A percentile compares a stretch with the other conserved stretches of the same genome.
phyloP scores from a whole-genome alignment of 2,329 filamentous ascomycete species.

The Mariannaea elegans region DNA sequence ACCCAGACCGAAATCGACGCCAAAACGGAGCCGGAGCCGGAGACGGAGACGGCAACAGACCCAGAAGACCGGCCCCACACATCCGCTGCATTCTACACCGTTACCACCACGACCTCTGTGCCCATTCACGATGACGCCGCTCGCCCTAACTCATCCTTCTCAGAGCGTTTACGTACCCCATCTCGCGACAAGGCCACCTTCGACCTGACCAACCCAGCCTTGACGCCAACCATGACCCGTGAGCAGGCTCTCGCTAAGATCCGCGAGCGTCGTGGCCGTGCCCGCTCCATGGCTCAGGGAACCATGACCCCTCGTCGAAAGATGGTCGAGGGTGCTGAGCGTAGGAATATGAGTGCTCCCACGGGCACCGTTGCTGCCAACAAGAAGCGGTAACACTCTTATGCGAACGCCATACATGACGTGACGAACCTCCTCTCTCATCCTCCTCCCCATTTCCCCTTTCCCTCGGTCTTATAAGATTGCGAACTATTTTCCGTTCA shows the following conservation, averaged over 20 bases:
- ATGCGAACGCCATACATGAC: constrained; percentile 30
- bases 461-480: constrained; percentile 3
- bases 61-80: constrained; percentile 54
- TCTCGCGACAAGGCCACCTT: constrained; percentile 54
- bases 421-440: constrained; percentile 26
- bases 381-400: constrained; percentile 30
- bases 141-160: constrained; percentile 51
- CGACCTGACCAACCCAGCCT: constrained; percentile 64
- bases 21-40: constrained; percentile 5
- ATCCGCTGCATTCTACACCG: constrained; percentile 56
- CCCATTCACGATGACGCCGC: constrained; percentile 58
- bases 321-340: constrained; percentile 60
- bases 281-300: constrained; percentile 72
- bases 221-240: constrained; percentile 73
- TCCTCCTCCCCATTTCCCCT: constrained; percentile 1
- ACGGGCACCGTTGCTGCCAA: constrained; percentile 42
- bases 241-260: constrained; percentile 82
- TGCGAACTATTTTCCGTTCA: constrained; percentile 18
- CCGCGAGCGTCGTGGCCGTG: constrained; percentile 74
- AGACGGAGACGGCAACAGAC: constrained; percentile 29
- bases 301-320: constrained; percentile 65
- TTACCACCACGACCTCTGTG: constrained; percentile 61
- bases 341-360: constrained; percentile 60
- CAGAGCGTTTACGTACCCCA: constrained; percentile 56
- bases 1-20: background rate